Evolutionary conservation across 805 yeast genomes (phyloP).

Genomic region (Candida golubevii): DNA sequence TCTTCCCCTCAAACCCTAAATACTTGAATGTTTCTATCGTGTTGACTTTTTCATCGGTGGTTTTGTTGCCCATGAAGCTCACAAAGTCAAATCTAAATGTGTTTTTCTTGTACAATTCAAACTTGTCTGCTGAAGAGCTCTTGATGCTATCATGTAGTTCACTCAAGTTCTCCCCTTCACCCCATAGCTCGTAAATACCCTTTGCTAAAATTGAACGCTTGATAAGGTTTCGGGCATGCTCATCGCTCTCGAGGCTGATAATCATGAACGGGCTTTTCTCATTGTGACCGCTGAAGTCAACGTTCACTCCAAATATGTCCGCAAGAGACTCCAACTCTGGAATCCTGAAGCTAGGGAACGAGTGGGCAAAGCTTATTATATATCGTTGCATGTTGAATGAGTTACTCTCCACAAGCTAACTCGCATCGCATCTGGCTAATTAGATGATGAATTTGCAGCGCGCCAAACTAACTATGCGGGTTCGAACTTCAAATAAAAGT

Average conservation of each 20-base stretch:
- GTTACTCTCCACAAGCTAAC: too few species aligned
- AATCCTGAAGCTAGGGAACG: slow-evolving; percentile 68
- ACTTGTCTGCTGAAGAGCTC: slow-evolving; percentile 26
- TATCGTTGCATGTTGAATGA: slow-evolving; percentile 47
- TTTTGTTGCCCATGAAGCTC: slow-evolving; percentile 68
- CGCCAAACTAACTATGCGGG: too few species aligned
- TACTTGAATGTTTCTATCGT: slow-evolving; percentile 71
- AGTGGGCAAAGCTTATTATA: slow-evolving; percentile 80
- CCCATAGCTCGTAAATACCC: slow-evolving; percentile 85
- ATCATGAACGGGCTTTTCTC: slow-evolving; percentile 65
- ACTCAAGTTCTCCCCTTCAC: slow-evolving; percentile 54
- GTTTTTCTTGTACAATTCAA: slow-evolving; percentile 35
- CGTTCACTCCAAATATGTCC: slow-evolving; percentile 47
- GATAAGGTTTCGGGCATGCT: slow-evolving; percentile 60
- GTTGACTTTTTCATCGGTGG: slow-evolving; percentile 45
- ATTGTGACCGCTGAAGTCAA: slow-evolving; percentile 58
- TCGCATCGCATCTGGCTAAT: too few species aligned
- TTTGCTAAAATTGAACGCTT: slow-evolving; percentile 64
- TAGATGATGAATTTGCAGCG: too few species aligned
- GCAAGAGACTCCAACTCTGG: slow-evolving; percentile 89
- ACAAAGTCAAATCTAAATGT: slow-evolving; percentile 80
- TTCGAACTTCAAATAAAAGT: too few species aligned
- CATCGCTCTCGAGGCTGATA: slow-evolving; percentile 62
- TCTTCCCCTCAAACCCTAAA: slow-evolving; percentile 70
- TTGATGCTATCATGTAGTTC: slow-evolving; percentile 53